A percentile compares a stretch with the other conserved stretches of the same genome.
Conservation (phyloP, 345 rosid species). For the Mercurialis annua region DNA sequence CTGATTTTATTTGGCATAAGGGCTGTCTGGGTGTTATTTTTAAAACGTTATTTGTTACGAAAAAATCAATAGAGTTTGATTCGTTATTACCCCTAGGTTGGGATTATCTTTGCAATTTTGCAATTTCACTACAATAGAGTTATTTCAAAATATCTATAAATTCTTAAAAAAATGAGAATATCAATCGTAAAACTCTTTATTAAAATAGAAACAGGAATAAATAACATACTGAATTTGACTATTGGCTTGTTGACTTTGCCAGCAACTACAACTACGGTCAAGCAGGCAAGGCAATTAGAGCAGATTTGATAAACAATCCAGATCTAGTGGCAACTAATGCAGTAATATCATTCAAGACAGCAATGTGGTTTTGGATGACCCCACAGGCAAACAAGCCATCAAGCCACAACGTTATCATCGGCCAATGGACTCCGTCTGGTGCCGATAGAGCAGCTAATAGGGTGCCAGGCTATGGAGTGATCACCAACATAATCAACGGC, state of each 20-base stretch:
- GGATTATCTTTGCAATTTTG: too few species aligned
- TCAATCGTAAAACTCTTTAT: too few species aligned
- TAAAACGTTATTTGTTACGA: too few species aligned
- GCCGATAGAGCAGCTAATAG: slow-evolving; percentile 28
- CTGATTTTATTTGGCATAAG: too few species aligned
- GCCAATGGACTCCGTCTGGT: slow-evolving; percentile 29
- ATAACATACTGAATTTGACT: background rate
- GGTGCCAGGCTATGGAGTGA: slow-evolving; percentile 34
- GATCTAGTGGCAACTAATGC: slow-evolving; percentile 49
- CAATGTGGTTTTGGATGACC: slow-evolving; percentile 46
- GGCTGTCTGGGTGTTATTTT: too few species aligned
- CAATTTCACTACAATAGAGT: too few species aligned
- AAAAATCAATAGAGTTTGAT: too few species aligned
- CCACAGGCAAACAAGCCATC: slow-evolving; percentile 41
- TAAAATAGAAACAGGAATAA: too few species aligned
- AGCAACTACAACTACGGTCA: slow-evolving; percentile 59
- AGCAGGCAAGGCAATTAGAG: slow-evolving; percentile 41
- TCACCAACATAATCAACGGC: slow-evolving; percentile 40
- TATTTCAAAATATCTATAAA: too few species aligned
- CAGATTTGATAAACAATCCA: slow-evolving; percentile 45
- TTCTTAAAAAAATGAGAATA: too few species aligned
- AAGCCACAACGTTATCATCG: slow-evolving; percentile 32
- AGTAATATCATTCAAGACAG: slow-evolving; percentile 36
- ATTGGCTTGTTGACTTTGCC: slow-evolving; percentile 2
- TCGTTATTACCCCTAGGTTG: too few species aligned